Evolutionary conservation across 352 stramenopile genomes (phyloP).

Genomic region (Pythium brassicae): DNA sequence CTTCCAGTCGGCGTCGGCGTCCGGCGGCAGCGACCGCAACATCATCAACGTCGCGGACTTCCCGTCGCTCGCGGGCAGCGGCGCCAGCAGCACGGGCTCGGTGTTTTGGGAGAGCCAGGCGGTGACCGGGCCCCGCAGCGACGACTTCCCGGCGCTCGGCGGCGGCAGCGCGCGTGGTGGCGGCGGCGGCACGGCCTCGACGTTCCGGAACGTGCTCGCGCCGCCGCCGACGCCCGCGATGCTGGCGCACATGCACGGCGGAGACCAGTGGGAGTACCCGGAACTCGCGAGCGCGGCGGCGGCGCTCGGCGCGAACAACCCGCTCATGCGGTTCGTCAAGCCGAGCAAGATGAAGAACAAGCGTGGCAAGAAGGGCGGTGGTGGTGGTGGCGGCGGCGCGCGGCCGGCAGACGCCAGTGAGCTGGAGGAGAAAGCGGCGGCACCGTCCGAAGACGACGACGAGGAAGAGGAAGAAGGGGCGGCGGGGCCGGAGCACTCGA

Average conservation of each 20-base stretch:
- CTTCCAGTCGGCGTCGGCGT: conserved; percentile 17
- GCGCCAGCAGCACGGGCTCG: conserved; percentile 16
- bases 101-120: conserved; percentile 71
- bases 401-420: conserved; percentile 5
- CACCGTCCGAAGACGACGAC: conserved; percentile 16
- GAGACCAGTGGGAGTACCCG: conserved; percentile 68
- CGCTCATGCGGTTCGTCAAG: conserved; percentile 74
- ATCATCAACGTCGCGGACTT: conserved; percentile 87
- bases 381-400: background rate
- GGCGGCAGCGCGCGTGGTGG: conserved; percentile 16
- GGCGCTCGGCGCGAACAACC: conserved; percentile 77
- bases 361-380: conserved; percentile 30
- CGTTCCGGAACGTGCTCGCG: conserved; percentile 69
- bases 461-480: conserved; percentile 39
- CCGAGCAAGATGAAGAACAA: conserved; percentile 61
- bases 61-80: conserved; percentile 53
- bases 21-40: conserved; percentile 23
- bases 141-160: conserved; percentile 69
- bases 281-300: conserved; percentile 57
- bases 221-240: conserved; percentile 69
- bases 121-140: conserved; percentile 32
- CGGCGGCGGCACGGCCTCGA: conserved; percentile 8
- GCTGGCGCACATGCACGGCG: conserved; percentile 61
- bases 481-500: conserved; percentile 33
- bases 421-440: conserved; percentile 50